Evolutionary conservation across 2,329 filamentous ascomycete genomes (phyloP).

Genomic region (Trichoderma koningiopsis): DNA sequence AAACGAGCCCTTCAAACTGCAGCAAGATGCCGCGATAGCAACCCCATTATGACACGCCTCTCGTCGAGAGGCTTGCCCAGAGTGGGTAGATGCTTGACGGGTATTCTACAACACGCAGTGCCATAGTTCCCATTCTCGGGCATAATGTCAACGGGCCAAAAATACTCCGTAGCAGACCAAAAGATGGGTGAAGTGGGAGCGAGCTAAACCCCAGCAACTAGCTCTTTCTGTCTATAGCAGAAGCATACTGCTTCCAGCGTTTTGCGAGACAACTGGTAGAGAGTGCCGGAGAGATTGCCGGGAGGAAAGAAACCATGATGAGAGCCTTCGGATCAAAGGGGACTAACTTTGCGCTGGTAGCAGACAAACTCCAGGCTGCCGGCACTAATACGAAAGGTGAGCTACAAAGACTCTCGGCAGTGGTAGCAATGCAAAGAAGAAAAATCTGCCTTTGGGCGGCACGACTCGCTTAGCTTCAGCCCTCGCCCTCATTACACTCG

Average conservation of each 20-base stretch:
- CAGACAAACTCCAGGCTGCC: constrained; percentile 2
- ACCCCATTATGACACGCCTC: constrained; percentile 25
- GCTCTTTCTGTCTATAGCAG: neutral
- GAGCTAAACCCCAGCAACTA: neutral
- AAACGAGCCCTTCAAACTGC: constrained; percentile 16
- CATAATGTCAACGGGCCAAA: constrained; percentile 10
- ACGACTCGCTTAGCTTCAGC: constrained; percentile 21
- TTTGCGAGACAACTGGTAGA: neutral
- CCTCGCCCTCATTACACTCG: constrained; percentile 11
- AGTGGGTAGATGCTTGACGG: constrained; percentile 12
- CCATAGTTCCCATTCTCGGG: constrained; percentile 12
- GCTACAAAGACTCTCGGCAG: neutral
- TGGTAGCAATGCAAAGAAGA: constrained; percentile 4
- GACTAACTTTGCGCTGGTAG: constrained; percentile 4
- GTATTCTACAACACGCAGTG: constrained; percentile 16
- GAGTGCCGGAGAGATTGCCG: neutral
- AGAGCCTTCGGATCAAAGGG: neutral
- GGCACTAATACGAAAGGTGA: constrained; percentile 14
- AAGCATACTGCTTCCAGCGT: neutral
- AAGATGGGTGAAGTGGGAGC: constrained; percentile 9
- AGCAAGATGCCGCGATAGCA: constrained; percentile 12
- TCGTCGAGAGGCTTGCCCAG: constrained; percentile 7
- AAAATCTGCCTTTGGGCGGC: constrained; percentile 1
- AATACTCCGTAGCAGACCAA: constrained; percentile 12
- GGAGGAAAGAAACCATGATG: neutral